A percentile compares a stretch with the other conserved stretches of the same genome.
phyloP scores from a whole-genome alignment of 108 stramenopile species.

The Cyclotella kingstonii region DNA sequence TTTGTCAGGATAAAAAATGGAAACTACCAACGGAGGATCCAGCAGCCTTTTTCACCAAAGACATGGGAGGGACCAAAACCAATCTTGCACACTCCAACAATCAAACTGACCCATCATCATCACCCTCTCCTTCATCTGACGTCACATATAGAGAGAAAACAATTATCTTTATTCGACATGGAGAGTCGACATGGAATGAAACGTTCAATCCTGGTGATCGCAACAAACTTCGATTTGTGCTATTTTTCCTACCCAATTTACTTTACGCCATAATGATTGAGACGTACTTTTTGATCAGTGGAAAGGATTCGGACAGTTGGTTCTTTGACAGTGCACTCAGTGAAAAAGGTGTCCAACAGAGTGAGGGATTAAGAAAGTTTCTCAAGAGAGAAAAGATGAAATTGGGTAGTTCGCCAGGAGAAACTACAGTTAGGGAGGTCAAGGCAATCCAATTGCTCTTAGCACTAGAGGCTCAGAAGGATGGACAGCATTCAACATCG shows the following conservation, averaged over 20 bases:
- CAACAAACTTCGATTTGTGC: conserved; percentile 47
- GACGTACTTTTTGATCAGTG: conserved; percentile 68
- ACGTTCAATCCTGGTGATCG: conserved; percentile 90
- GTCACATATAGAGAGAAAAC: conserved; percentile 64
- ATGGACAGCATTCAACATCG: neutral
- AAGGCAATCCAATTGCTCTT: conserved; percentile 20
- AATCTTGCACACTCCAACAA: too few relatives aligned
- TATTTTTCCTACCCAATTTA: conserved; percentile 73
- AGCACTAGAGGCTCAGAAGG: conserved; percentile 9
- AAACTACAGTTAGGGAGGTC: conserved; percentile 46
- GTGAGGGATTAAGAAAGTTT: conserved; percentile 54
- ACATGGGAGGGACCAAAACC: conserved; percentile 25
- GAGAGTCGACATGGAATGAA: conserved; percentile 88
- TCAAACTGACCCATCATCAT: too few relatives aligned
- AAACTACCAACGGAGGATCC: conserved; percentile 59
- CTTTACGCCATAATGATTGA: conserved; percentile 58
- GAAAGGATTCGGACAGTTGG: conserved; percentile 70
- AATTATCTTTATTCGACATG: conserved; percentile 80
- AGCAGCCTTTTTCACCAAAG: conserved; percentile 45
- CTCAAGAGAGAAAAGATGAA: conserved; percentile 44
- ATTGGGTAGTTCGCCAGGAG: conserved; percentile 10
- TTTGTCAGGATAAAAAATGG: conserved; percentile 80
- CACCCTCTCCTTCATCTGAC: too few relatives aligned
- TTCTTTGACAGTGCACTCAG: conserved; percentile 81
- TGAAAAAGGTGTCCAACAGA: conserved; percentile 64